Evolutionary conservation across 2,329 filamentous ascomycete species (phyloP), one percentile per base, ranked within the genome.

Genomic region (Venturia aucupariae): DNA sequence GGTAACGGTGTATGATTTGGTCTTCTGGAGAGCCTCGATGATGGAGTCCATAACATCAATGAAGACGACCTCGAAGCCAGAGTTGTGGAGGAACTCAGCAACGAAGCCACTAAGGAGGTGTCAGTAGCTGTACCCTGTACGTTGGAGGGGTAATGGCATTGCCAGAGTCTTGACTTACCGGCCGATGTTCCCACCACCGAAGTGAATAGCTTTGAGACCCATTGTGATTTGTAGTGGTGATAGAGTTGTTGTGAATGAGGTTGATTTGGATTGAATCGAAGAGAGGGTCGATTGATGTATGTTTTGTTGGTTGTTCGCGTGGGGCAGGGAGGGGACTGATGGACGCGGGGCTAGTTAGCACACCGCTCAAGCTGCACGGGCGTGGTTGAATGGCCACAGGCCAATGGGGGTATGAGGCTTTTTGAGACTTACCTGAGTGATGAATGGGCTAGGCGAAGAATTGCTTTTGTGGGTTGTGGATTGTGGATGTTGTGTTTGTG

Each of bases 1-100:
- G 66, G 93, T 95, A 74, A 99, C 93, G 68, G 88, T 87, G 84
- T 97, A 99, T 17, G 86, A 89, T 64, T 86, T 82, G 60, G 85
- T 83, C 24, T 82, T 78, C 75, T 97, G 91, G 70, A 99, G 84
- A 63, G 83, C 78, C 71, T 93, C 82, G 75, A 97, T 94, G 67
- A 97, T 81, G 67, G 79, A 79, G 75, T 93, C 91, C 79, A 92
- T 87, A 69, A 99, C 92, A 81, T 99, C 94, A 71, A 95, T 88
- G 73, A 99, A 97, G 80, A 97, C 83, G 72, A 99, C 93, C 74
- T 97, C 90, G 76, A 92, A 99, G 74, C 90, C 92, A 15, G 92
- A 94, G 77, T 95, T 89, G 82, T 96, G 90, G 48, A 97, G 85
- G 80, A 97, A 94, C 78, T 91, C 91, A 72, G 89, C 67, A 61